phyloP scores from a whole-genome alignment of 176 grass and related monocot genomes.

The Tuctoria greenei region DNA sequence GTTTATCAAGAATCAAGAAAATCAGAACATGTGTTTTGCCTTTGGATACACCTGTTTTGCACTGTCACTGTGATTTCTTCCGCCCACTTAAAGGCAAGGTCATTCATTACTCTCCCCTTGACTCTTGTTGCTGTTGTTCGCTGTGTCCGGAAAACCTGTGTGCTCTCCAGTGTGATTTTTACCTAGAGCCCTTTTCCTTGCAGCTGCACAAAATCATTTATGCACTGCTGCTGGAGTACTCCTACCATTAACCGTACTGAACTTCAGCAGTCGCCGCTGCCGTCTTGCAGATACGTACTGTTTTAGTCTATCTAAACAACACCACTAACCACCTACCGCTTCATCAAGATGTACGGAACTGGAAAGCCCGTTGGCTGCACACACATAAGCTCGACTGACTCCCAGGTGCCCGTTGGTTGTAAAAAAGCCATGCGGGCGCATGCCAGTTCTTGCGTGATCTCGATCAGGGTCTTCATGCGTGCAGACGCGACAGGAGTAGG shows the following conservation, averaged over 20 bases:
- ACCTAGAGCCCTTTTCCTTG: neutral
- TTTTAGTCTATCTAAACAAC: constrained; percentile 16
- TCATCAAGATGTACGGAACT: neutral
- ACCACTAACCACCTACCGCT: constrained; percentile 24
- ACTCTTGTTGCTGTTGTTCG: neutral
- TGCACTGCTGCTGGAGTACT: no score
- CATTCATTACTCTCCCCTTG: neutral
- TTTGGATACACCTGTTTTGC: neutral
- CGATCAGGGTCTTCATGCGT: neutral
- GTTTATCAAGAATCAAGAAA: neutral
- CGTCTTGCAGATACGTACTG: constrained; percentile 9
- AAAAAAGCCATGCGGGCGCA: constrained; percentile 23
- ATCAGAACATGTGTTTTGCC: neutral
- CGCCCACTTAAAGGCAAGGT: neutral
- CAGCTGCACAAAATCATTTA: neutral
- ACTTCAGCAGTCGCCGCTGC: neutral
- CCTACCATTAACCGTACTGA: constrained; percentile 7
- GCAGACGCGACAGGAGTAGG: no score
- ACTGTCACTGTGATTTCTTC: neutral
- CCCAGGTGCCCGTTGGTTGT: constrained; percentile 26
- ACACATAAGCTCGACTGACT: neutral
- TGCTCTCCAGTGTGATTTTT: no score
- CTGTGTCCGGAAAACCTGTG: neutral
- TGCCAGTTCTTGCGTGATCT: constrained; percentile 9
- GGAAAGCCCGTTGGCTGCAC: neutral